These are phyloP conservation scores for Petrea volubilis DNA, from an alignment of 257 asterid genomes.

Conservation along the genomic window DNA sequence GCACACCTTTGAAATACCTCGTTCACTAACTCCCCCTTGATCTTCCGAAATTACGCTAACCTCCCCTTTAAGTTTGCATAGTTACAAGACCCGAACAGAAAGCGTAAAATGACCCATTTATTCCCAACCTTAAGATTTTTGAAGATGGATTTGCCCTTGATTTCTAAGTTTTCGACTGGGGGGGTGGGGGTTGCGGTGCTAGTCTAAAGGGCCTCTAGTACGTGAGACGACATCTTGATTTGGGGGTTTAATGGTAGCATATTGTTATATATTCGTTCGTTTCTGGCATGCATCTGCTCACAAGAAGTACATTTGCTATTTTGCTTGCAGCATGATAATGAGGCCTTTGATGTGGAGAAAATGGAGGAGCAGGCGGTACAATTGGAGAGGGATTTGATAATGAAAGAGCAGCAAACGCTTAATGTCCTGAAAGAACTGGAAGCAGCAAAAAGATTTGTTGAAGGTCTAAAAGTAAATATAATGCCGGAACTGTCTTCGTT, in stretches of 20 bases:
- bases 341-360: conserved; percentile 41
- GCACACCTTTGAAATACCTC: too few species aligned
- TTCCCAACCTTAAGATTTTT: too few species aligned
- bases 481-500: conserved; percentile 57
- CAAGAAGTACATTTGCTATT: neutral
- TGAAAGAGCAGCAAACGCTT: conserved; percentile 66
- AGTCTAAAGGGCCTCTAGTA: neutral
- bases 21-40: too few species aligned
- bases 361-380: conserved; percentile 61
- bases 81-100: too few species aligned
- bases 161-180: too few species aligned
- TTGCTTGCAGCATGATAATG: conserved; percentile 37
- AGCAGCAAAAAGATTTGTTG: conserved; percentile 59
- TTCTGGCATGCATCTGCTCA: neutral
- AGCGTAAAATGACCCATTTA: too few species aligned
- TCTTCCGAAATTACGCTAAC: too few species aligned
- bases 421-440: conserved; percentile 63
- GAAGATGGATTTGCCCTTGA: too few species aligned
- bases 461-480: conserved; percentile 51
- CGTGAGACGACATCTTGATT: too few species aligned
- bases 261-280: neutral
- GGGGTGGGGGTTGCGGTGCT: too few species aligned
- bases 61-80: too few species aligned
- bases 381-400: conserved; percentile 62
- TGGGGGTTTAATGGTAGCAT: too few species aligned